These are phyloP conservation scores for Calvatia gigantea DNA, from an alignment of 768 basidiomycete genomes.

Conservation along the genomic window DNA sequence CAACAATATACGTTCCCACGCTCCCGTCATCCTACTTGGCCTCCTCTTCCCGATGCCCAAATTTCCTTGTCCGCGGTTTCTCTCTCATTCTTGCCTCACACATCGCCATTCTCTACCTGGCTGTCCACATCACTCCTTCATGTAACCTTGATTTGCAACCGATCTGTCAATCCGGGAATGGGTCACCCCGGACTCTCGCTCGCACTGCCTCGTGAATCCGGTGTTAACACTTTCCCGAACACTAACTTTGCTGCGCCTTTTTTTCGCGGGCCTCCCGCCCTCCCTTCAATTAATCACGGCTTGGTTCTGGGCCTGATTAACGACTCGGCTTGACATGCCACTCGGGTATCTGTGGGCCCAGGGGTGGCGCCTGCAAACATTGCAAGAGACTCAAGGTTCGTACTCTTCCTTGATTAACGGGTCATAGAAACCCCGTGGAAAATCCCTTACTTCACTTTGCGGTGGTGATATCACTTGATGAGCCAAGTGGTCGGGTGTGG, in stretches of 20 bases:
- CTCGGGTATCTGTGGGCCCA: slow-evolving; percentile 24
- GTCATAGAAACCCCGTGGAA: background rate
- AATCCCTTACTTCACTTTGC: background rate
- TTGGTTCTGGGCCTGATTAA: background rate
- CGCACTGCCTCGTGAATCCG: slow-evolving; percentile 14
- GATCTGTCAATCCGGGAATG: background rate
- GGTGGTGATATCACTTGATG: background rate
- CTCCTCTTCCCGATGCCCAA: too few relatives aligned
- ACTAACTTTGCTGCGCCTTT: background rate
- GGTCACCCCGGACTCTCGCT: background rate
- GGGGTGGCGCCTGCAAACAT: slow-evolving; percentile 79
- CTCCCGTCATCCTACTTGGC: background rate
- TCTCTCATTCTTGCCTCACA: background rate
- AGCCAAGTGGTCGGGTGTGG: background rate
- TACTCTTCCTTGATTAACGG: slow-evolving; percentile 15
- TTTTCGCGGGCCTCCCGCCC: background rate
- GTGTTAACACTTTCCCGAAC: slow-evolving; percentile 13
- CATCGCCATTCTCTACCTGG: background rate
- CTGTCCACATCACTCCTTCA: background rate
- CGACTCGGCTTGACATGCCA: background rate
- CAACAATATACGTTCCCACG: background rate
- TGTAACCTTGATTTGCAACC: background rate
- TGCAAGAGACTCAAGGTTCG: slow-evolving; percentile 87
- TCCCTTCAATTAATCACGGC: background rate
- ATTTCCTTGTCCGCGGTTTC: too few relatives aligned